Evolutionary conservation across 208 protist species (phyloP).

Genomic region (Leishmania martiniquensis): DNA sequence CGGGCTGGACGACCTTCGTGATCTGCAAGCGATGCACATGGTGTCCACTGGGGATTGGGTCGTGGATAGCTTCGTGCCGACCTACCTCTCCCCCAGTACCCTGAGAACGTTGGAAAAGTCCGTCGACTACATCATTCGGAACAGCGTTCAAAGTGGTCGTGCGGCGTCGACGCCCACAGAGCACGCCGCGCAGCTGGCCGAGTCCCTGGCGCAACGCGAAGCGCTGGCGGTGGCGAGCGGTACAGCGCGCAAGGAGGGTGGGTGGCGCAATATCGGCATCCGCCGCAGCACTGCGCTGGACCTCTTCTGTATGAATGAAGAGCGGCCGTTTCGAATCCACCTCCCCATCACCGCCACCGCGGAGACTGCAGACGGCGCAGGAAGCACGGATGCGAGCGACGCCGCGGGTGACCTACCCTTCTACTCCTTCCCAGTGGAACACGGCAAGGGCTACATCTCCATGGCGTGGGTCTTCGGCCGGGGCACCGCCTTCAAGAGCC

Average conservation of each 20-base stretch:
- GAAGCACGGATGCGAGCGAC: too few species aligned
- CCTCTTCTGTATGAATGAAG: slow-evolving; percentile 63
- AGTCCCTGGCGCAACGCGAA: slow-evolving; percentile 20
- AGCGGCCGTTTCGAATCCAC: slow-evolving; percentile 43
- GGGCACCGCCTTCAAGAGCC: slow-evolving; percentile 64
- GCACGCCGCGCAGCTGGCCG: slow-evolving; percentile 28
- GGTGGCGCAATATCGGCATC: slow-evolving; percentile 75
- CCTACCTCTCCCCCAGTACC: slow-evolving; percentile 62
- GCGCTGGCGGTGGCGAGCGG: slow-evolving; percentile 11
- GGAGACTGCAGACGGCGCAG: slow-evolving; percentile 2
- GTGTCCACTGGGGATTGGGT: slow-evolving; percentile 57
- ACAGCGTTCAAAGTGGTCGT: slow-evolving; percentile 49
- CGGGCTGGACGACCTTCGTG: slow-evolving; percentile 91
- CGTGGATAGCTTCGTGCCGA: slow-evolving; percentile 73
- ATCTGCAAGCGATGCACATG: slow-evolving; percentile 79
- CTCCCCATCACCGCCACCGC: slow-evolving; percentile 36
- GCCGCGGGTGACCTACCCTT: slow-evolving; percentile 37
- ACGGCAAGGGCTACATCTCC: slow-evolving; percentile 72
- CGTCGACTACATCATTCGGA: slow-evolving; percentile 76
- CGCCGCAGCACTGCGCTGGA: slow-evolving; percentile 84
- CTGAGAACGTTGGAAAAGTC: slow-evolving; percentile 41
- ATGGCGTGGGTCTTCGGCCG: slow-evolving; percentile 88
- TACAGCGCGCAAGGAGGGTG: slow-evolving; percentile 22
- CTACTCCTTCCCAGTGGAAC: slow-evolving; percentile 81
- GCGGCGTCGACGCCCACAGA: slow-evolving; percentile 25